Percentiles rank a stretch among this genome's conserved stretches.
Conservation (phyloP, 2,329 filamentous ascomycete species). For the Sphaceloma murrayae region DNA sequence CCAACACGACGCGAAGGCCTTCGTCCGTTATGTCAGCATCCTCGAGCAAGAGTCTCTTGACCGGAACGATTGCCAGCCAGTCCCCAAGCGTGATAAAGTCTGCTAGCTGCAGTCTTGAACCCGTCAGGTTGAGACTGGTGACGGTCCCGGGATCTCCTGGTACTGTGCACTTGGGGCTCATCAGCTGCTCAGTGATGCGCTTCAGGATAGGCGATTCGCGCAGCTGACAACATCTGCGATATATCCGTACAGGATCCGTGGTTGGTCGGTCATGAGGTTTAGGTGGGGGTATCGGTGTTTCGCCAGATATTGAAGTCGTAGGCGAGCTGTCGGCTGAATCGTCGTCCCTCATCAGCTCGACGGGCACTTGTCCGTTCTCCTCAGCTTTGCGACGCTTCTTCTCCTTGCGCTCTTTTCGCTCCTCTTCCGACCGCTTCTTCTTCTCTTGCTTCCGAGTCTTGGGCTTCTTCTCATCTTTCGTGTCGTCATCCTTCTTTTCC, state of each 20-base stretch:
- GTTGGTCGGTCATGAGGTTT: slow-evolving; percentile 62
- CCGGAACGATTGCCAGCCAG: slow-evolving; percentile 85
- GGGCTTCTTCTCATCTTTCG: slow-evolving; percentile 28
- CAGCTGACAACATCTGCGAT: slow-evolving; percentile 86
- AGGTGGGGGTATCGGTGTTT: slow-evolving; percentile 27
- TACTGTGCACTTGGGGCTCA: slow-evolving; percentile 56
- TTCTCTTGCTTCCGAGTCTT: slow-evolving; percentile 72
- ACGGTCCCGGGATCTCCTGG: slow-evolving; percentile 62
- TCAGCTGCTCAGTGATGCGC: slow-evolving; percentile 81
- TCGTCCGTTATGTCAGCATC: slow-evolving; percentile 82
- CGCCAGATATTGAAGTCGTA: slow-evolving; percentile 19
- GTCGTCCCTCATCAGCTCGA: slow-evolving; percentile 67
- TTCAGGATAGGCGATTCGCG: slow-evolving; percentile 88
- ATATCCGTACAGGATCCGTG: slow-evolving; percentile 84
- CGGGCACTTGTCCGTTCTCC: slow-evolving; percentile 74
- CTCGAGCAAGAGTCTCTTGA: slow-evolving; percentile 76
- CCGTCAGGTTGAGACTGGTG: slow-evolving; percentile 70
- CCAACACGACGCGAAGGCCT: slow-evolving; percentile 74
- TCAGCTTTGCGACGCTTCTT: slow-evolving; percentile 76
- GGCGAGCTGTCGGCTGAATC: slow-evolving; percentile 41
- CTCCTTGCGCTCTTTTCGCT: slow-evolving; percentile 84
- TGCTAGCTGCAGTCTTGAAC: slow-evolving; percentile 70
- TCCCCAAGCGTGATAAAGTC: slow-evolving; percentile 85
- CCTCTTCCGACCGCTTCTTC: slow-evolving; percentile 89
- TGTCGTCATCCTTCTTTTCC: slow-evolving; percentile 29